phyloP scores from a whole-genome alignment of 495 filamentous ascomycete genomes.

The Lepraria neglecta region DNA sequence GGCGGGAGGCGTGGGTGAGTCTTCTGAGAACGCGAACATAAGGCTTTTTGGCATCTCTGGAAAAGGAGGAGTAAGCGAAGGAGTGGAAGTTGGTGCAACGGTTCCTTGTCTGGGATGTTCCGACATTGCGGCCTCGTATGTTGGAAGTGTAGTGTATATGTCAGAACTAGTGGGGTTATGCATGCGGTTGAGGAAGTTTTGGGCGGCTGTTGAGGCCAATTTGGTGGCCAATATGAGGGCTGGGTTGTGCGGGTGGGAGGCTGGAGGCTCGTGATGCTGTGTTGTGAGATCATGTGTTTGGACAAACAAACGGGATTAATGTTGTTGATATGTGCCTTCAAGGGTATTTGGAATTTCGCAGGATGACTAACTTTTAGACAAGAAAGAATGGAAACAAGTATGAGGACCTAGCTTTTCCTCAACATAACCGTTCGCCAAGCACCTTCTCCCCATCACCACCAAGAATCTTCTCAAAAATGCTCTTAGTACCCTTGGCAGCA shows the following conservation, averaged over 20 bases:
- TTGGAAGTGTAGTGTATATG: too few relatives aligned
- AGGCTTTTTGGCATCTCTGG: too few relatives aligned
- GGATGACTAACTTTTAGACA: too few relatives aligned
- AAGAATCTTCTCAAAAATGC: slow-evolving; percentile 17
- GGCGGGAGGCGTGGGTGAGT: not conserved
- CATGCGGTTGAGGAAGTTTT: too few relatives aligned
- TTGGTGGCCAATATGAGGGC: not conserved
- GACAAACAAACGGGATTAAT: too few relatives aligned
- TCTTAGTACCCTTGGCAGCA: slow-evolving; percentile 13
- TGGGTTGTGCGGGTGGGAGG: not conserved
- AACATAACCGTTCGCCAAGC: slow-evolving; percentile 25
- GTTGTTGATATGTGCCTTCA: not conserved
- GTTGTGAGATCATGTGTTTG: too few relatives aligned
- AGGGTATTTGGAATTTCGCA: not conserved
- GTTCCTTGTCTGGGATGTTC: not conserved
- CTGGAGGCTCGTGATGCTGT: not conserved
- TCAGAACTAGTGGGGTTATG: too few relatives aligned
- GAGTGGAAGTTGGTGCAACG: not conserved
- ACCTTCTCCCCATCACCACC: slow-evolving; percentile 17
- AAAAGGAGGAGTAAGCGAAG: not conserved
- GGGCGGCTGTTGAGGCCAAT: not conserved
- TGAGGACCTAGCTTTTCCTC: slow-evolving; percentile 12
- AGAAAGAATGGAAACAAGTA: too few relatives aligned
- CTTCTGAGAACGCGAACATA: too few relatives aligned
- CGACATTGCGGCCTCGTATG: too few relatives aligned